These are phyloP conservation scores for Macroventuria anomochaeta DNA, from an alignment of 2,329 filamentous ascomycete genomes.

Conservation along the genomic window DNA sequence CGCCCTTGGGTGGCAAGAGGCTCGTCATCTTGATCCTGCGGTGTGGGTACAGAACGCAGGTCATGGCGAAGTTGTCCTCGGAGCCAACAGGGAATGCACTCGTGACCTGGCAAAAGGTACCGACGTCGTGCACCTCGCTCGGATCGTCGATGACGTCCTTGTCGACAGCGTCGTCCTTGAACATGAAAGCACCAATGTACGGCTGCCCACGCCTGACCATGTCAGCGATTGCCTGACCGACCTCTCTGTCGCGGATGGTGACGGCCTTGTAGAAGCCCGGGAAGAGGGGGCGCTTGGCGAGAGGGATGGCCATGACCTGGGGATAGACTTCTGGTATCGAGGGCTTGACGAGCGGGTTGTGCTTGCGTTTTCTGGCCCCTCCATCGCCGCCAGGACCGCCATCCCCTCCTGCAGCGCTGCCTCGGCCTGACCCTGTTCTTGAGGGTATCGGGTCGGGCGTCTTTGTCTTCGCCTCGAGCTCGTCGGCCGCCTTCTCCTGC, in stretches of 20 bases:
- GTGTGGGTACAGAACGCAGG: constrained; percentile 94
- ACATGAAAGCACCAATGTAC: constrained; percentile 94
- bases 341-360: constrained; percentile 81
- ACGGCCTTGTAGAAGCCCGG: constrained; percentile 99
- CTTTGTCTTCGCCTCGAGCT: constrained; percentile 54
- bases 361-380: constrained; percentile 73
- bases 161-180: constrained; percentile 95
- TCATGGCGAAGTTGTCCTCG: constrained; percentile 83
- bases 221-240: constrained; percentile 90
- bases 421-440: constrained; percentile 63
- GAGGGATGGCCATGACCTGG: constrained; percentile 96
- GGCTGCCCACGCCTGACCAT: constrained; percentile 97
- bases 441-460: constrained; percentile 58
- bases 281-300: constrained; percentile 90
- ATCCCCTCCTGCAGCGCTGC: constrained; percentile 63
- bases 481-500: constrained; percentile 50
- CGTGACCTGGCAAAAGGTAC: constrained; percentile 97
- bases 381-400: constrained; percentile 59
- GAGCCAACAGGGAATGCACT: constrained; percentile 86
- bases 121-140: constrained; percentile 92
- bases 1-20: constrained; percentile 70
- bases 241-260: constrained; percentile 91
- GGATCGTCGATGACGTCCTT: constrained; percentile 90
- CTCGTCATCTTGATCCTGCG: constrained; percentile 89
- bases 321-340: constrained; percentile 94